phyloP scores from a whole-genome alignment of 2,329 filamentous ascomycete species.

The Ascochyta fabae region DNA sequence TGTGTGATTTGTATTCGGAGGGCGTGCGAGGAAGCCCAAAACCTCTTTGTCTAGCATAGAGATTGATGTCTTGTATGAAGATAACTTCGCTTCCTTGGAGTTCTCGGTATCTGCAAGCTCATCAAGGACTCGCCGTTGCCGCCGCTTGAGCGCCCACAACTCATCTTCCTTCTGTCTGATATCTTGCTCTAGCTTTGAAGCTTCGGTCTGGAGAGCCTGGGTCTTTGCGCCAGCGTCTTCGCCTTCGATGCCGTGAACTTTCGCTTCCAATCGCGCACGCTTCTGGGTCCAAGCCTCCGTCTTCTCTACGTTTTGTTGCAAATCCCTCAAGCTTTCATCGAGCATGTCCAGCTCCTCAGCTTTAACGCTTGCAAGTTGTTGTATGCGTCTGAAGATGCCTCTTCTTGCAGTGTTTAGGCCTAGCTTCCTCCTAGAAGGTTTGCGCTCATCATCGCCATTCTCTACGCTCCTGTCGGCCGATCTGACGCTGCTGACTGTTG shows the following conservation, averaged over 20 bases:
- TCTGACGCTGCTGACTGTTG: constrained; percentile 52
- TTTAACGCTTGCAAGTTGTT: constrained; percentile 69
- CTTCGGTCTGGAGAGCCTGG: constrained; percentile 58
- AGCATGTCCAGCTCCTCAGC: constrained; percentile 70
- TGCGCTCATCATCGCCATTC: constrained; percentile 22
- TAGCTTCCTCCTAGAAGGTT: constrained; percentile 58
- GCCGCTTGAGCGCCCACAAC: constrained; percentile 65
- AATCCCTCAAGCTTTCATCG: constrained; percentile 61
- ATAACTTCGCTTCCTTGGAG: constrained; percentile 72
- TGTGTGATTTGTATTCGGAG: constrained; percentile 52
- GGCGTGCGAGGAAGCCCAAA: constrained; percentile 63
- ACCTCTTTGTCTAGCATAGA: constrained; percentile 70
- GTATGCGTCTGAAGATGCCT: constrained; percentile 68
- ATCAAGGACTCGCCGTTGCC: constrained; percentile 64
- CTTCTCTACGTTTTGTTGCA: constrained; percentile 64
- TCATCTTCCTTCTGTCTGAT: constrained; percentile 71
- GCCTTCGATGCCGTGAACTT: constrained; percentile 62
- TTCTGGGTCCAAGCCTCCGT: constrained; percentile 66
- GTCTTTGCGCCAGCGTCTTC: constrained; percentile 65
- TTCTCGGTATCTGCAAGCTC: constrained; percentile 70
- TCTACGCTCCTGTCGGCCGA: constrained; percentile 38
- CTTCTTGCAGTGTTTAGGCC: constrained; percentile 69
- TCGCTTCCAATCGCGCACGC: constrained; percentile 60
- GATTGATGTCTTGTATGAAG: constrained; percentile 72
- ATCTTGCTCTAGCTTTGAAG: constrained; percentile 63